Base-by-base conservation (phyloP, 805 yeast genomes). In the Sugiyamaella valdiviana region DNA sequence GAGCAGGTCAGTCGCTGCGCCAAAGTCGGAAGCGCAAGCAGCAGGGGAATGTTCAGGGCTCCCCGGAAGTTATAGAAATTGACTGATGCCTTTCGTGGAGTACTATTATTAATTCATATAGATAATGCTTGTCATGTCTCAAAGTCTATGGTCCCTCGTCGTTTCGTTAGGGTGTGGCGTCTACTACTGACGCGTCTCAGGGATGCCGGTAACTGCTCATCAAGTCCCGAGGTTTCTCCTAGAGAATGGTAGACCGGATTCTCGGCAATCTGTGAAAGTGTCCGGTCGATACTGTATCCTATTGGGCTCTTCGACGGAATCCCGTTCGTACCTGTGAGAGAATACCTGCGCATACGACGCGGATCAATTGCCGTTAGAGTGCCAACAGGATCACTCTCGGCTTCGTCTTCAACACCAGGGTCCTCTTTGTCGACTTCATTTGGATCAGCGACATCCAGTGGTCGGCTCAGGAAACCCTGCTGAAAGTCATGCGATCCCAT, bases 1-100 rank as follows among this genome's bases (percentile, higher is more conserved):
- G 96, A 0, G 72, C 74, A 50, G 97, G 97, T 0, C 85, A 84
- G 57, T 75, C 87, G 1, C 69, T 89, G 47, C 76, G 96, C 61
- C 80, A 79, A 55, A 77, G 79, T 51, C 76, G 72, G 58, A 87
- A 86, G 60, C 72, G 95, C 46, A 83, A 82, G 54, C 44, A 41
- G 44, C 36, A 23, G 22, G 15, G 36, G 2, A n/a, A 9, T 2
- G 14, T 15, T 15, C 42, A 39, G n/a, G 15, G 36, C n/a, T 69
- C 45, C 67, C 91, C 93, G 0, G 95, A 86, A 51, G 75, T 78
- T n/a, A 85, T 85, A 46, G 87, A 85, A 62, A 83, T 86, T 52
- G 95, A 85, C 66, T 80, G 69, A 21, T n/a, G 16, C 5, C 15
- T 16, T 14, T 41, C 23, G 32, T 26, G 14, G 29, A 24, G 32